phyloP scores from a whole-genome alignment of 179 eudicot species.

The Beta lomatogona region DNA sequence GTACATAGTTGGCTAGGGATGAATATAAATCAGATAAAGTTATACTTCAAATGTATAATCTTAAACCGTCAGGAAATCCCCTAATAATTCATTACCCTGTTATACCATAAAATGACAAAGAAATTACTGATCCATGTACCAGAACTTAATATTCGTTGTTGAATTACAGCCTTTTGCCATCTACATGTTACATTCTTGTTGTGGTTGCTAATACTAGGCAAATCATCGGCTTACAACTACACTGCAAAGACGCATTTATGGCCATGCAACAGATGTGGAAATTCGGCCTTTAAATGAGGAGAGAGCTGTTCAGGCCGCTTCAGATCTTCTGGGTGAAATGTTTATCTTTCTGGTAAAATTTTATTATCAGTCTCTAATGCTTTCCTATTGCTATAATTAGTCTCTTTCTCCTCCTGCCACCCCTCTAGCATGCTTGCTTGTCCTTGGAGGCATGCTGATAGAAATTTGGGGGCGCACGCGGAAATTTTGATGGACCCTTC shows the following conservation, averaged over 20 bases:
- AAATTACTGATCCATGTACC: background rate
- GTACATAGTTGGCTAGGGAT: no score
- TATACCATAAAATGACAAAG: no score
- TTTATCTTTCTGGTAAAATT: constrained; percentile 77
- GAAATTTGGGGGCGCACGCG: no score
- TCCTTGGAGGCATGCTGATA: no score
- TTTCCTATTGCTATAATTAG: background rate
- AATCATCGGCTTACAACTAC: constrained; percentile 83
- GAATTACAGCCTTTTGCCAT: background rate
- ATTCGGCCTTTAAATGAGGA: constrained; percentile 90
- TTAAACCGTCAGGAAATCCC: no score
- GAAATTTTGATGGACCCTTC: no score
- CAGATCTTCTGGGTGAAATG: constrained; percentile 83
- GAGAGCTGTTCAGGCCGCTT: constrained; percentile 87
- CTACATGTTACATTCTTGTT: constrained; percentile 1
- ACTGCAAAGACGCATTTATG: constrained; percentile 79
- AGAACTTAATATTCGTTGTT: background rate
- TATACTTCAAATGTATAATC: no score
- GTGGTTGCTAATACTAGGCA: constrained; percentile 39
- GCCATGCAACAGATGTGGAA: constrained; percentile 83
- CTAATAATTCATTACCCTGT: no score
- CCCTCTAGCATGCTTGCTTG: no score
- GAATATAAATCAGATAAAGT: no score
- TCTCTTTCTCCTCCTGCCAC: no score
- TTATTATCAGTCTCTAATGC: background rate